Conservation (phyloP, 352 stramenopile species). For the Pythium apleroticum region DNA sequence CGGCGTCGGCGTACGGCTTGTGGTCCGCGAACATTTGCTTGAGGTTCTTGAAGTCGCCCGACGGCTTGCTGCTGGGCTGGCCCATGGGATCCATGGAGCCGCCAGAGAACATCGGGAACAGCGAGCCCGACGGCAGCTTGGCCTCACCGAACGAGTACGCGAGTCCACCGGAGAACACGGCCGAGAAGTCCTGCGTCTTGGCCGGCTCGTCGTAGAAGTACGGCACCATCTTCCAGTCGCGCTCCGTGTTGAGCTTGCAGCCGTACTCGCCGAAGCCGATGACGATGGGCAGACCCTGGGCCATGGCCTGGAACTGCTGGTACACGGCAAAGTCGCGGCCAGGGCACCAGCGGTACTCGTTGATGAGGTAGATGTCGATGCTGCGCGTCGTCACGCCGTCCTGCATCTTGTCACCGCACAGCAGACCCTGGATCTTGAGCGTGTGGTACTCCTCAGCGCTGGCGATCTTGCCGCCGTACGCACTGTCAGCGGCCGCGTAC, state of each 20-base stretch:
- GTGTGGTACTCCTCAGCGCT: slow-evolving; percentile 85
- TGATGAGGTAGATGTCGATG: slow-evolving; percentile 90
- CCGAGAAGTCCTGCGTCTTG: slow-evolving; percentile 67
- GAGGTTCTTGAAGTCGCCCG: slow-evolving; percentile 74
- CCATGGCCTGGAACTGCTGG: slow-evolving; percentile 75
- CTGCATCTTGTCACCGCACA: slow-evolving; percentile 86
- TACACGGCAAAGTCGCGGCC: slow-evolving; percentile 78
- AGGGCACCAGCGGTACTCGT: slow-evolving; percentile 88
- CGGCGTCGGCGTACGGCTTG: slow-evolving; percentile 46
- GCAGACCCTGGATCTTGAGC: slow-evolving; percentile 79
- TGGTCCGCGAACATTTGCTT: slow-evolving; percentile 72
- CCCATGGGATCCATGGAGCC: slow-evolving; percentile 65
- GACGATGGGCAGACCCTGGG: slow-evolving; percentile 77
- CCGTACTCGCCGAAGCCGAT: slow-evolving; percentile 87
- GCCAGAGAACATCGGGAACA: slow-evolving; percentile 84
- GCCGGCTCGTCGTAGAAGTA: slow-evolving; percentile 77
- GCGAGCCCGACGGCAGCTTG: slow-evolving; percentile 63
- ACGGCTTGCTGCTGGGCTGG: slow-evolving; percentile 57
- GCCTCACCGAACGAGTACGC: slow-evolving; percentile 88
- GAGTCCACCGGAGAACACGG: slow-evolving; percentile 77
- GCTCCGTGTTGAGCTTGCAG: slow-evolving; percentile 61
- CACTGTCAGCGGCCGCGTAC: slow-evolving; percentile 83
- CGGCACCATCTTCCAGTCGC: slow-evolving; percentile 79
- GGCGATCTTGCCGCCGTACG: slow-evolving; percentile 52
- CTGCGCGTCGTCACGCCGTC: slow-evolving; percentile 76